A percentile compares a stretch with the other conserved stretches of the same genome.
These are phyloP conservation scores for Leishmania guyanensis DNA, from an alignment of 208 protist genomes.

Conservation along the genomic window DNA sequence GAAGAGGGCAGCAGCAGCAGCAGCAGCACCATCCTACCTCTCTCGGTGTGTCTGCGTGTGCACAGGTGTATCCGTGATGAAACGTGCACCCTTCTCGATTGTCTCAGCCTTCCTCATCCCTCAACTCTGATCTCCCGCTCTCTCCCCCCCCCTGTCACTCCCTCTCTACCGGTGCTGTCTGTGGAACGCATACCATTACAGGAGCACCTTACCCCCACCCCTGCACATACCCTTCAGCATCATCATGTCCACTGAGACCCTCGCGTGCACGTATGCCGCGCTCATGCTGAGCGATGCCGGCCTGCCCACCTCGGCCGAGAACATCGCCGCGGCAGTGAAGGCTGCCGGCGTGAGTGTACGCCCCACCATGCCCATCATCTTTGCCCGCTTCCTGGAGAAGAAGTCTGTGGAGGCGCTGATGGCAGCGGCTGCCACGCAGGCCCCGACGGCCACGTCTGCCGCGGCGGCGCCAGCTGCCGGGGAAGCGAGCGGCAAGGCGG, in stretches of 20 bases:
- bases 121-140: not conserved
- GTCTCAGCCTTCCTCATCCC: not conserved
- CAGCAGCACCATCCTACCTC: not conserved
- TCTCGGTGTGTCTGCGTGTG: not conserved
- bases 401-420: constrained; percentile 75
- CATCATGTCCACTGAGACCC: constrained; percentile 64
- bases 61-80: not conserved
- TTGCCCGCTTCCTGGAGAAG: constrained; percentile 84
- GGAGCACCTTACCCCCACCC: not conserved
- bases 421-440: constrained; percentile 48
- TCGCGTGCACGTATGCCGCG: constrained; percentile 86
- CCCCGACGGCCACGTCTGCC: constrained; percentile 41
- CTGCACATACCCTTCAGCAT: not conserved
- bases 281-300: constrained; percentile 81
- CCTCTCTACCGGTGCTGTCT: not conserved
- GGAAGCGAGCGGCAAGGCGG: constrained; percentile 39
- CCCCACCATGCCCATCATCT: constrained; percentile 81
- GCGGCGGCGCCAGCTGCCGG: constrained; percentile 55
- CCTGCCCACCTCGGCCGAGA: constrained; percentile 69
- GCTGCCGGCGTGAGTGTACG: constrained; percentile 74
- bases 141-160: not conserved
- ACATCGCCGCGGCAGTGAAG: constrained; percentile 66
- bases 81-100: not conserved
- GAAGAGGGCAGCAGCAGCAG: too few relatives aligned
- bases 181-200: not conserved